Evolutionary conservation across 768 basidiomycete species (phyloP), one percentile per base, ranked within the genome.

Genomic region (Lactarius vividus): DNA sequence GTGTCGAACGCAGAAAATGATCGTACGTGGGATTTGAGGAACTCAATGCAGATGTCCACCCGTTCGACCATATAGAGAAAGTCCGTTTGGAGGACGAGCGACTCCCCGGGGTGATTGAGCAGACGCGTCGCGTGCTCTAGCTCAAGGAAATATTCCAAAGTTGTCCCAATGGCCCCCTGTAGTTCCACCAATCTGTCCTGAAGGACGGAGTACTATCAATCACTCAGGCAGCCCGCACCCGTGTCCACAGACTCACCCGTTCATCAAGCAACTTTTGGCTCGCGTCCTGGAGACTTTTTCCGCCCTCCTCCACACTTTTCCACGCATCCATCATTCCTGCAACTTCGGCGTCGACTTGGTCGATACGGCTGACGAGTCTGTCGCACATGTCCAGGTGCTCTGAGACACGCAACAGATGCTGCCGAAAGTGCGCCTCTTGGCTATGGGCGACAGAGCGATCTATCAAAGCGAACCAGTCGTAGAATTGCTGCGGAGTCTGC

Each of bases 31-130:
- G 81, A 81, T 73, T 88, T 88, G 35, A 99, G 79, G 73, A 92
- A 98, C 59, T 92, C 91, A 57, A 98, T 89, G 73, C 96, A 98
- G 49, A 95, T 88, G 71, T 97, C 96, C 37, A 98, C 88, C 8
- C 94, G 85, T 71, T 96, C 94, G 42, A 98, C 92, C 94, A 96
- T 96, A 71, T 94, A 92, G 62, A 98, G 76, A 75, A 98, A 98
- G 72, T 96, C 95, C 0, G 88, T 85, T 69, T 94, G 87, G 11
- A 96, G 83, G 61, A 98, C 96, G 26, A 98, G 84, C 0, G 91
- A 88, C 67, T 96, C 93, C 33, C 94, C 95, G 3, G 96, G 96
- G 71, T 93, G 87, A 73, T 98, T 98, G 57, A 99, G 82, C 87
- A 96, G 92, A 52, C 93, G 84, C 6, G 94, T 96, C 8, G 95